Conservation (phyloP, 768 basidiomycete genomes). For the Strobilomyces echinocephalus region DNA sequence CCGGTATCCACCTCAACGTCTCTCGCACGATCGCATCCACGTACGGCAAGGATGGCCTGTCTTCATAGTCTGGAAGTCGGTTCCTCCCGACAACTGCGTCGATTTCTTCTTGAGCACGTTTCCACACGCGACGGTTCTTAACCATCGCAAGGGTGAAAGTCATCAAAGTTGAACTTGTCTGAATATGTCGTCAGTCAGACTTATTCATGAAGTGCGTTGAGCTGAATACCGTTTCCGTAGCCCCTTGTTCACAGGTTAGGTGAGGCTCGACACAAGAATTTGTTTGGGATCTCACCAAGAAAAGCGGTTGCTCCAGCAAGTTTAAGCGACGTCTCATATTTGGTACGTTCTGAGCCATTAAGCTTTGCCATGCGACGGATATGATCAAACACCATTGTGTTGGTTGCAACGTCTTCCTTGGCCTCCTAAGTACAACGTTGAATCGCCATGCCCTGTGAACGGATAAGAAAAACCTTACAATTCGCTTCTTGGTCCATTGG, state of each 20-base stretch:
- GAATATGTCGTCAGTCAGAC: neutral
- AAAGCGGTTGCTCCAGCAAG: neutral
- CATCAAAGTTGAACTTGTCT: neutral
- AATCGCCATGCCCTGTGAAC: neutral
- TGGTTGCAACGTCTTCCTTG: neutral
- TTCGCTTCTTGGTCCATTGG: neutral
- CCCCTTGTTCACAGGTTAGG: neutral
- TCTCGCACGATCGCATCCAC: neutral
- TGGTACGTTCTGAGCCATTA: neutral
- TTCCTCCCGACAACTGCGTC: neutral
- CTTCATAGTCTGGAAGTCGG: neutral
- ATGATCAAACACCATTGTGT: neutral
- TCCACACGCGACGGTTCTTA: neutral
- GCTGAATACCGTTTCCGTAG: neutral
- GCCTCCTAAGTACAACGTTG: neutral
- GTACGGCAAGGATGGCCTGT: neutral
- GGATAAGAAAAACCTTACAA: neutral
- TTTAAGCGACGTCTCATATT: conserved; percentile 5
- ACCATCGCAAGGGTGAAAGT: neutral
- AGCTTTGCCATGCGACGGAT: conserved; percentile 8
- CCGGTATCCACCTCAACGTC: neutral
- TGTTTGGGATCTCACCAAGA: neutral
- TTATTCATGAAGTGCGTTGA: neutral
- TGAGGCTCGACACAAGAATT: neutral
- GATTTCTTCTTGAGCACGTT: neutral